Evolutionary conservation across 2,329 filamentous ascomycete genomes (phyloP), one percentile per base, ranked within the genome.

Genomic region (Karstenula rhodostoma): DNA sequence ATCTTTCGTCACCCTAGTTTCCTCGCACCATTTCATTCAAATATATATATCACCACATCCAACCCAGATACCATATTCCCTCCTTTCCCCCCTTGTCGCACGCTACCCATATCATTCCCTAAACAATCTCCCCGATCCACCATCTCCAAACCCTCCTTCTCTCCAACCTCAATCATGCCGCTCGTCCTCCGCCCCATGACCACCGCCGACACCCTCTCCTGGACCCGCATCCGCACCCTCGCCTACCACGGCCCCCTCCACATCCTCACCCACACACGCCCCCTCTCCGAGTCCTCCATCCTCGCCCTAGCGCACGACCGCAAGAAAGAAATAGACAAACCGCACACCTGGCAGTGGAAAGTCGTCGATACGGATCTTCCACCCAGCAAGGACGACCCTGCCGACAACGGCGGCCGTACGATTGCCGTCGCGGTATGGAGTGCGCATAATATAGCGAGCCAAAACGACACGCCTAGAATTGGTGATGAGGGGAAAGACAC

Each of bases 171-270:
- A 43, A 15, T 13, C 17, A 77, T 77, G 73, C 67, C 72, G 6
- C 61, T 74, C 2, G 52, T 64, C 49, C 59, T 75, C 1, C 57
- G 43, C 13, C 69, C 67, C 6, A 67, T 74, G 29, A 68, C 66
- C 12, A 10, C 58, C 0, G 37, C 44, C 3, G 73, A 77, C 57
- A 60, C 67, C 9, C 52, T 74, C 8, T 67, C 71, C 0, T 76
- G 73, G 72, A 69, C 68, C 27, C 71, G 70, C 35, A 69, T 74
- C 46, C 69, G 73, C 25, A 44, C 63, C 22, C 47, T 66, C 12
- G 74, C 74, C 33, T 76, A 75, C 53, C 59, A 61, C 27, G 74
- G 74, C 22, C 73, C 73, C 8, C 74, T 73, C 7, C 67, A 76
- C 59, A 61, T 70, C 7, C 19, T 74, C 23, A 48, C 74, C 9